Evolutionary conservation across 78 protist genomes (phyloP).

Genomic region (Chrysochromulina parva): DNA sequence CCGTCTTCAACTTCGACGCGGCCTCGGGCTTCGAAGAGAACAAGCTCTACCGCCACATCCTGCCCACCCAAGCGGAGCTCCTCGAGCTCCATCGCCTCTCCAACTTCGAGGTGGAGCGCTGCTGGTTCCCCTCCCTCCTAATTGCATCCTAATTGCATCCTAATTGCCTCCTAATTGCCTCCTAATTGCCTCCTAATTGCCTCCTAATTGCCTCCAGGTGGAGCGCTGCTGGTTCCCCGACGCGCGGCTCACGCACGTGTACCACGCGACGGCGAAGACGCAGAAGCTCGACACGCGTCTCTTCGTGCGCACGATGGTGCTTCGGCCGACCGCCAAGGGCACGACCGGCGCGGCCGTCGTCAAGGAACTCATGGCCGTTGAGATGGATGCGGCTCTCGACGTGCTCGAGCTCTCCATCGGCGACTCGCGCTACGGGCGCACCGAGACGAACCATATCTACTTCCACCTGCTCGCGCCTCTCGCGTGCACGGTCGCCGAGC

Average conservation of each 20-base stretch:
- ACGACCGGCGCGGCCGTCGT: neutral
- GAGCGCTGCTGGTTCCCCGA: neutral
- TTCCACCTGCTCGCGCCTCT: conserved; percentile 49
- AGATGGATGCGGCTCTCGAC: conserved; percentile 63
- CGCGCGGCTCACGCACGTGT: neutral
- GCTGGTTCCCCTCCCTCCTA: conserved; percentile 33
- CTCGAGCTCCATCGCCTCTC: conserved; percentile 77
- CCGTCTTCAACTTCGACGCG: conserved; percentile 79
- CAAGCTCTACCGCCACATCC: conserved; percentile 82
- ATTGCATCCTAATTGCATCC: too few relatives aligned
- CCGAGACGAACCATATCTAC: conserved; percentile 72
- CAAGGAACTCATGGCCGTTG: neutral
- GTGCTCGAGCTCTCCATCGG: conserved; percentile 71
- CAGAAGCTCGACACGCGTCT: conserved; percentile 62
- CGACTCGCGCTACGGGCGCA: neutral
- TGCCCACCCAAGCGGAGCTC: conserved; percentile 83
- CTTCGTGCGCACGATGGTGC: conserved; percentile 62
- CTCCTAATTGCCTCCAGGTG: too few relatives aligned
- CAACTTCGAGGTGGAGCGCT: conserved; percentile 71
- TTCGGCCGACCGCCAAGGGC: neutral
- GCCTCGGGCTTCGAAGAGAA: conserved; percentile 74
- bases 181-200: too few relatives aligned
- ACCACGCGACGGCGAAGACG: neutral
- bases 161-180: too few relatives aligned
- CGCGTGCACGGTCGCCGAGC: conserved; percentile 61